phyloP scores from a whole-genome alignment of 2,329 filamentous ascomycete genomes.

The Zymoseptoria passerinii region DNA sequence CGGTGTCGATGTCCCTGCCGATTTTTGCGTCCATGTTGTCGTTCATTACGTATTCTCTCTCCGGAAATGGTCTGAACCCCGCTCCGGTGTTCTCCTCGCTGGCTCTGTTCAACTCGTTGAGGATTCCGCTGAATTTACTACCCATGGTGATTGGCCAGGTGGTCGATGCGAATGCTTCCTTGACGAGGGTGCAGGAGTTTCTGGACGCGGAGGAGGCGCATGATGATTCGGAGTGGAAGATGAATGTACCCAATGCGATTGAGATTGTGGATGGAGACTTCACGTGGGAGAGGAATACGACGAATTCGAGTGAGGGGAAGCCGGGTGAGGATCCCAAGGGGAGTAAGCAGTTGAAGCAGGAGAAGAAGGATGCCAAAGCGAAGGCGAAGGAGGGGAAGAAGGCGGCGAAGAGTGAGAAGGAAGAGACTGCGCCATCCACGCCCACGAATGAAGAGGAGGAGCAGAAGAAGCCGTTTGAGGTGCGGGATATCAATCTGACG shows the following conservation, averaged over 20 bases:
- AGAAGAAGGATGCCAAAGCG: conserved; percentile 37
- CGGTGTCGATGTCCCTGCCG: conserved; percentile 75
- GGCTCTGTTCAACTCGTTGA: conserved; percentile 83
- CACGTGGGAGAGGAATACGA: conserved; percentile 71
- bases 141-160: conserved; percentile 83
- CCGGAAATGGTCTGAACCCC: conserved; percentile 57
- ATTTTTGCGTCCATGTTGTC: conserved; percentile 93
- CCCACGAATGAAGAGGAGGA: conserved; percentile 41
- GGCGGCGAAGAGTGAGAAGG: conserved; percentile 27
- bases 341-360: conserved; percentile 32
- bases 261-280: conserved; percentile 67
- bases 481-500: conserved; percentile 58
- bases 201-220: conserved; percentile 75
- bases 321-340: conserved; percentile 25
- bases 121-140: conserved; percentile 81
- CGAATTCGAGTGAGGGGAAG: conserved; percentile 32
- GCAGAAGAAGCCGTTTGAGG: conserved; percentile 60
- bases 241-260: conserved; percentile 49
- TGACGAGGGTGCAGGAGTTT: conserved; percentile 82
- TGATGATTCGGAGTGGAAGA: conserved; percentile 57
- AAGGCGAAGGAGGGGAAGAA: conserved; percentile 35
- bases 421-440: conserved; percentile 11
- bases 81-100: conserved; percentile 86
- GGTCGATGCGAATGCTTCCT: conserved; percentile 78
- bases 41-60: conserved; percentile 70